Conservation (phyloP, 441 rosid genomes). For the Gossypium aridum region DNA sequence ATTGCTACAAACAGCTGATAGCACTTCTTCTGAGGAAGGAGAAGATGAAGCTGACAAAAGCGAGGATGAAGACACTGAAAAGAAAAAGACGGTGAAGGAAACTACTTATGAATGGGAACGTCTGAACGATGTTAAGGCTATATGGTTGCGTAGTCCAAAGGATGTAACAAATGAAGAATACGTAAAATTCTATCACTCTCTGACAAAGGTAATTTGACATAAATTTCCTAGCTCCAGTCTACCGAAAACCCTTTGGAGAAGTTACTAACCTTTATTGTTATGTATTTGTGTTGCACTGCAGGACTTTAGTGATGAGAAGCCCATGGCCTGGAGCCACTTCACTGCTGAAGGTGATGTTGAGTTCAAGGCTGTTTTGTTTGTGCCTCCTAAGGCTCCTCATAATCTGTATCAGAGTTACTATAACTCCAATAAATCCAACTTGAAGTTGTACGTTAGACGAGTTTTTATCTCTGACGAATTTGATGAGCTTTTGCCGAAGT, state of each 20-base stretch:
- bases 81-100: not conserved
- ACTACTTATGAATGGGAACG: conserved; percentile 16
- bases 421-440: conserved; percentile 70
- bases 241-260: too few relatives aligned
- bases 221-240: not conserved
- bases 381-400: conserved; percentile 92
- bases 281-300: too few relatives aligned
- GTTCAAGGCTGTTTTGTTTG: conserved; percentile 84
- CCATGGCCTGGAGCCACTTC: conserved; percentile 86
- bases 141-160: conserved; percentile 89
- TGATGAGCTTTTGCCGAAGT: conserved; percentile 89
- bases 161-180: conserved; percentile 93
- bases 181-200: conserved; percentile 72
- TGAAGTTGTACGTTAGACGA: conserved; percentile 84
- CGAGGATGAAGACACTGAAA: not conserved
- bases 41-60: not conserved
- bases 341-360: conserved; percentile 96
- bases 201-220: conserved; percentile 58
- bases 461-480: conserved; percentile 95
- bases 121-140: conserved; percentile 90
- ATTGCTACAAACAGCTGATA: conserved; percentile 38
- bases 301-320: conserved; percentile 86
- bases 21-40: conserved; percentile 21
- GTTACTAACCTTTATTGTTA: too few relatives aligned
- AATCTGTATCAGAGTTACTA: conserved; percentile 89